phyloP scores from a whole-genome alignment of 371 early-diverging fungal species.

The Mortierella sp. region DNA sequence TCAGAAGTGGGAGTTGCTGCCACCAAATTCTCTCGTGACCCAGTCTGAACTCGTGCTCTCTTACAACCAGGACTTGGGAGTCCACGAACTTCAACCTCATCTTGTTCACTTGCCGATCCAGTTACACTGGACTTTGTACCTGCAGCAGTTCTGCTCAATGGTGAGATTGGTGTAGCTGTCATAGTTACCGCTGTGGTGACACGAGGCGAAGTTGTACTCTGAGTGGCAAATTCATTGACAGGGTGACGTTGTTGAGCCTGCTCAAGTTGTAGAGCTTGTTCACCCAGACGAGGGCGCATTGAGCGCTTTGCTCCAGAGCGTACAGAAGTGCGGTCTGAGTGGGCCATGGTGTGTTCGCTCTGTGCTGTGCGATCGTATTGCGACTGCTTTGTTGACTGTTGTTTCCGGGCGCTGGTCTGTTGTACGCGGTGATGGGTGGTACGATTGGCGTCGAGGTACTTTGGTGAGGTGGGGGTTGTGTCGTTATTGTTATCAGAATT shows the following conservation, averaged over 20 bases:
- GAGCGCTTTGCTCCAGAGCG: conserved; percentile 42
- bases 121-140: not conserved
- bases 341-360: conserved; percentile 23
- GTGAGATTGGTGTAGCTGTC: conserved; percentile 25
- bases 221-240: not conserved
- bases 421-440: conserved; percentile 35
- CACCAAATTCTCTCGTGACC: not conserved
- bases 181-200: conserved; percentile 30
- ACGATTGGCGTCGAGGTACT: not conserved
- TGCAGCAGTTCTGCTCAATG: not conserved
- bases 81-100: conserved; percentile 3
- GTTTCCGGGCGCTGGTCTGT: conserved; percentile 14
- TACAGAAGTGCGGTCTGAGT: conserved; percentile 4
- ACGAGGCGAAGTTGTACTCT: conserved; percentile 21
- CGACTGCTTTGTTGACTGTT: not conserved
- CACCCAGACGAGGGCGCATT: conserved; percentile 8
- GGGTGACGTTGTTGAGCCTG: conserved; percentile 4
- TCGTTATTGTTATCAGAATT: not conserved
- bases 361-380: conserved; percentile 27
- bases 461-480: not conserved
- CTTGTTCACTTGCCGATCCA: conserved; percentile 21
- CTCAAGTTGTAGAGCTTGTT: conserved; percentile 8
- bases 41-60: conserved; percentile 19
- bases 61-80: conserved; percentile 24
- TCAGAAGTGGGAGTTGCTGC: not conserved